These are phyloP conservation scores for Tetrapisispora nanseiensis DNA, from an alignment of 805 yeast species.

Conservation along the genomic window DNA sequence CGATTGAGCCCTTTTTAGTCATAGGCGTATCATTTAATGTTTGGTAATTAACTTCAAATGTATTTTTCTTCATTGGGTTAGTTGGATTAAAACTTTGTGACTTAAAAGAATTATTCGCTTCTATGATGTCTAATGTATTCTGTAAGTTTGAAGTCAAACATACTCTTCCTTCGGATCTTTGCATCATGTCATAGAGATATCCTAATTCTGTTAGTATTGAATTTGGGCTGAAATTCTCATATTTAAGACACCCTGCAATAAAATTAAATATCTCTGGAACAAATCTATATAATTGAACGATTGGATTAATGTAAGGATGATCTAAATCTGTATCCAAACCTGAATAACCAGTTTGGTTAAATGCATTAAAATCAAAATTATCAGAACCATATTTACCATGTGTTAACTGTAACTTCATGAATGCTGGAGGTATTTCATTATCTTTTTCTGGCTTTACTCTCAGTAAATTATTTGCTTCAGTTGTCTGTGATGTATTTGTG, in stretches of 20 bases:
- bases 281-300: constrained; percentile 72
- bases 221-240: constrained; percentile 37
- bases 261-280: constrained; percentile 64
- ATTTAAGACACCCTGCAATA: constrained; percentile 45
- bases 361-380: constrained; percentile 84
- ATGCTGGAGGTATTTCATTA: constrained; percentile 57
- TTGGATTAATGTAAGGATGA: constrained; percentile 66
- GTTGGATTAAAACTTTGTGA: background rate
- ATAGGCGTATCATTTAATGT: background rate
- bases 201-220: constrained; percentile 76
- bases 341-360: constrained; percentile 62
- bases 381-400: constrained; percentile 88
- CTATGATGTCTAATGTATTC: constrained; percentile 37
- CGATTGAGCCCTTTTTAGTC: background rate
- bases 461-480: constrained; percentile 8
- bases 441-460: constrained; percentile 25
- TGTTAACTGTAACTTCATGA: constrained; percentile 60
- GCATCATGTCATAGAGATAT: constrained; percentile 83
- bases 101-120: constrained; percentile 30
- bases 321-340: constrained; percentile 87
- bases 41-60: background rate
- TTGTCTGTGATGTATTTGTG: constrained; percentile 8
- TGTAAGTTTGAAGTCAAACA: constrained; percentile 79
- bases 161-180: constrained; percentile 66
- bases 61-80: background rate